Conservation (phyloP, 352 stramenopile genomes). For the Phytophthora sansomeana region DNA sequence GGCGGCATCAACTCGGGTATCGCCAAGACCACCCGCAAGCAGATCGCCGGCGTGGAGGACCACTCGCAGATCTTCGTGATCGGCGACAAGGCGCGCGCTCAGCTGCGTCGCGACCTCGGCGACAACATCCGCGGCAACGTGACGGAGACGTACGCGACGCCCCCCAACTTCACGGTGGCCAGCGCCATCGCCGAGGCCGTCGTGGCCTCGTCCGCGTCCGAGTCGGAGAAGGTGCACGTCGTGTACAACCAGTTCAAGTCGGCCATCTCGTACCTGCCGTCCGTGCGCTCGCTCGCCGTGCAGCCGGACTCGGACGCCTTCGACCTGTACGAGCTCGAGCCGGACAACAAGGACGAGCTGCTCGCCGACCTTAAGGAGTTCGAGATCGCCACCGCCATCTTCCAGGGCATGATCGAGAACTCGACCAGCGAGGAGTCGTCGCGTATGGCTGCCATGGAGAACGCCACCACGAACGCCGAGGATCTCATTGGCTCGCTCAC, state of each 20-base stretch:
- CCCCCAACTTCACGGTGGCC: slow-evolving; percentile 94
- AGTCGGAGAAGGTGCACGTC: slow-evolving; percentile 96
- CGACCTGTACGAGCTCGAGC: slow-evolving; percentile 97
- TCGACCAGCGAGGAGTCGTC: slow-evolving; percentile 98
- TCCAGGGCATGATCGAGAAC: slow-evolving; percentile 97
- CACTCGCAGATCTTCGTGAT: slow-evolving; percentile 94
- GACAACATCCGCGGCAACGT: slow-evolving; percentile 76
- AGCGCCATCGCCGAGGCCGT: slow-evolving; percentile 91
- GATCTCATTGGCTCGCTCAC: slow-evolving; percentile 97
- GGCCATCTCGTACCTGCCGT: slow-evolving; percentile 95
- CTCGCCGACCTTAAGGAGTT: slow-evolving; percentile 98
- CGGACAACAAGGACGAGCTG: slow-evolving; percentile 97
- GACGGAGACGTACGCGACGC: slow-evolving; percentile 81
- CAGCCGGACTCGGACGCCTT: slow-evolving; percentile 72
- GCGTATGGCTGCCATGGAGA: slow-evolving; percentile 99
- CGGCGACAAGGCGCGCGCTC: slow-evolving; percentile 96
- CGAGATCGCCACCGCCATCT: slow-evolving; percentile 89
- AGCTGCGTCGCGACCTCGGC: slow-evolving; percentile 90
- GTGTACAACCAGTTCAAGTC: slow-evolving; percentile 98
- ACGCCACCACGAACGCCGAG: slow-evolving; percentile 98
- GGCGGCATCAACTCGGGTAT: slow-evolving; percentile 98
- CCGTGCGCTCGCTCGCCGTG: slow-evolving; percentile 83
- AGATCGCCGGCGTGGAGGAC: slow-evolving; percentile 74
- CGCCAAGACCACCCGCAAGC: slow-evolving; percentile 89
- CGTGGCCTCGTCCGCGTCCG: slow-evolving; percentile 66